Evolutionary conservation across 2,329 filamentous ascomycete species (phyloP), one percentile per base, ranked within the genome.

Genomic region (Pseudogymnoascus sp.): DNA sequence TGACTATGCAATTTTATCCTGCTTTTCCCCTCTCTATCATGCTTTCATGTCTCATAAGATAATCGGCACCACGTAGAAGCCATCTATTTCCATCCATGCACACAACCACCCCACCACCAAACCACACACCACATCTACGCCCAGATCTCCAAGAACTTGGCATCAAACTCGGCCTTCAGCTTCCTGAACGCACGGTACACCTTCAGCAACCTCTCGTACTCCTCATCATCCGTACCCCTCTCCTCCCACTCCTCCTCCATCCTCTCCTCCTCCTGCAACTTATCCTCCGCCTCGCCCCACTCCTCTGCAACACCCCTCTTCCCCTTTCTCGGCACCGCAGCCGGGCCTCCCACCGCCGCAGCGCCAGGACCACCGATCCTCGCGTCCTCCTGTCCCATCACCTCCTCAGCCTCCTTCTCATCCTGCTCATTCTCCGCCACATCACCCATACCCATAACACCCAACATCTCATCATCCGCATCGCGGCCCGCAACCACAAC

Each of bases 61-160:
- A 33, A 55, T 21, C 3, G 29, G 5, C 31, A 7, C 9, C 3
- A 5, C 10, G 27, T 7, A 52, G n/a, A 27, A 15, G 8, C 5
- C 48, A 21, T 33, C 27, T 18, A 55, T 21, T 5, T 35, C 15
- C 48, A 35, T n/a, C 29, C 15, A 55, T n/a, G 3, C 48, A 35
- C 18, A 60, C 58, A 60, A 4, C 15, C 15, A 55, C n/a, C 3
- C 42, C 27, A 61, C 55, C 25, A 61, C 21, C 25, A n/a, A n/a
- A 12, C 31, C 21, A 60, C 60, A 10, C 21, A n/a, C 59, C 55
- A 37, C 58, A 45, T 62, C 63, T 73, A 87, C 70, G 84, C 81
- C 82, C 83, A 86, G 68, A 82, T 80, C 67, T 80, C 80, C 69
- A 70, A 77, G 73, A 89, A 88, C 75, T 87, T 89, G 48, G 78